Percentiles rank a stretch among this genome's conserved stretches.
Conservation (phyloP, 2,329 filamentous ascomycete species). For the Pseudocercospora cruenta region DNA sequence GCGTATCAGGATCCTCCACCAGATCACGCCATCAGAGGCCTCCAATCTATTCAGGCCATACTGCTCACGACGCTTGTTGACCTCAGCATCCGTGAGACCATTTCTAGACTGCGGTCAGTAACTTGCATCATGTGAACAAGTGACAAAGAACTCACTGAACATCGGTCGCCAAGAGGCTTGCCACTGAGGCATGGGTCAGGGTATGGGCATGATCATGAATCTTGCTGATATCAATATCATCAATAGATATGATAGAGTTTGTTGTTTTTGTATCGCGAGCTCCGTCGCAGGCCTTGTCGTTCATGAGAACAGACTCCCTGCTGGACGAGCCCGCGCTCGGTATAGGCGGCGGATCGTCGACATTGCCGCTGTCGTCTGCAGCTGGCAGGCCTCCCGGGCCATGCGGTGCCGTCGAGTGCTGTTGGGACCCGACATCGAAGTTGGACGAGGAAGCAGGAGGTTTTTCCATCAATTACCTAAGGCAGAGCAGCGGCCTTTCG, state of each 20-base stretch:
- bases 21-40: slow-evolving; percentile 34
- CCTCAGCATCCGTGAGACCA: slow-evolving; percentile 31
- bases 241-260: slow-evolving; percentile 21
- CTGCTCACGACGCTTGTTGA: slow-evolving; percentile 27
- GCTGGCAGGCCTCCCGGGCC: slow-evolving; percentile 27
- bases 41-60: slow-evolving; percentile 38
- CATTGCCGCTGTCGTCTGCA: slow-evolving; percentile 31
- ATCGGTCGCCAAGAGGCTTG: slow-evolving; percentile 24
- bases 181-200: slow-evolving; percentile 24
- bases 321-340: slow-evolving; percentile 36
- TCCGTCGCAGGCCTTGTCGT: slow-evolving; percentile 31
- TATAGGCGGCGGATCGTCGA: slow-evolving; percentile 37
- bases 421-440: slow-evolving; percentile 27
- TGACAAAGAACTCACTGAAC: slow-evolving; percentile 21
- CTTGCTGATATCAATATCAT: slow-evolving; percentile 20
- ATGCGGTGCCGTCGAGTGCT: slow-evolving; percentile 27
- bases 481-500: slow-evolving; percentile 17
- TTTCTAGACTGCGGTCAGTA: slow-evolving; percentile 21
- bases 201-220: slow-evolving; percentile 29
- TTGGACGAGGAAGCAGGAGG: slow-evolving; percentile 24
- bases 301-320: slow-evolving; percentile 30
- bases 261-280: slow-evolving; percentile 30
- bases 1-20: slow-evolving; percentile 40
- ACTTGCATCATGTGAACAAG: not conserved
- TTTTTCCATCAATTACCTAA: slow-evolving; percentile 35